A percentile compares a stretch with the other conserved stretches of the same genome.
Conservation (phyloP, 1,284 basidiomycete species). For the Pyrrhoderma noxium region DNA sequence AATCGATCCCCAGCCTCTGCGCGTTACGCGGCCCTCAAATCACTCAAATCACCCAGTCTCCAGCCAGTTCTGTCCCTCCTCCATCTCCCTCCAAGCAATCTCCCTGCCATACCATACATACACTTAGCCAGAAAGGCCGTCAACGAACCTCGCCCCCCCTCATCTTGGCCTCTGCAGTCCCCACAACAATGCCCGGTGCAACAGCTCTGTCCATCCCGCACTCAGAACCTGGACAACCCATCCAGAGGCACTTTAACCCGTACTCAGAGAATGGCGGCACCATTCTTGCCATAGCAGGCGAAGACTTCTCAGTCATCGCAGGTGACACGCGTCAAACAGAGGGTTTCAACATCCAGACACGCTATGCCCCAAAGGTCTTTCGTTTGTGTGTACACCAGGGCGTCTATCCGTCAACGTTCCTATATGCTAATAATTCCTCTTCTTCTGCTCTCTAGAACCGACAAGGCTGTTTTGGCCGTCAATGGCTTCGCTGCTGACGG, state of each 20-base stretch:
- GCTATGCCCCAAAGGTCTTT: slow-evolving; percentile 91
- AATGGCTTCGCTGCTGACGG: slow-evolving; percentile 95
- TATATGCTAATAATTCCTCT: background rate
- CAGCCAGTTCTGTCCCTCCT: slow-evolving; percentile 1
- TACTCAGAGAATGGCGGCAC: slow-evolving; percentile 91
- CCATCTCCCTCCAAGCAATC: background rate
- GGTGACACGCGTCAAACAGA: slow-evolving; percentile 93
- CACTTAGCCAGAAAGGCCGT: too few relatives aligned
- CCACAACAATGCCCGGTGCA: slow-evolving; percentile 9
- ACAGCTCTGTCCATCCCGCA: slow-evolving; percentile 3
- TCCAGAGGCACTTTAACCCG: slow-evolving; percentile 69
- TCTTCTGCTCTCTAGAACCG: slow-evolving; percentile 52
- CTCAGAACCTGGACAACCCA: background rate
- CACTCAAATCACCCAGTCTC: slow-evolving; percentile 3
- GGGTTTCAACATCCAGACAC: slow-evolving; percentile 91
- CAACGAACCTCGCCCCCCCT: background rate
- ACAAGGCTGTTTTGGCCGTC: slow-evolving; percentile 85
- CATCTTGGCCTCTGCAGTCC: background rate
- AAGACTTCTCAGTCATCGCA: slow-evolving; percentile 87
- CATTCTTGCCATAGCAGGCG: slow-evolving; percentile 89
- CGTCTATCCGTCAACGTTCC: background rate
- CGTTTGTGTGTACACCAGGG: slow-evolving; percentile 48
- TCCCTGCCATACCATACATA: background rate
- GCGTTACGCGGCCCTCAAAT: too few relatives aligned
- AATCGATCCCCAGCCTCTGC: too few relatives aligned